Conservation (phyloP, 305 asterid genomes). For the Solanum hybrid region DNA sequence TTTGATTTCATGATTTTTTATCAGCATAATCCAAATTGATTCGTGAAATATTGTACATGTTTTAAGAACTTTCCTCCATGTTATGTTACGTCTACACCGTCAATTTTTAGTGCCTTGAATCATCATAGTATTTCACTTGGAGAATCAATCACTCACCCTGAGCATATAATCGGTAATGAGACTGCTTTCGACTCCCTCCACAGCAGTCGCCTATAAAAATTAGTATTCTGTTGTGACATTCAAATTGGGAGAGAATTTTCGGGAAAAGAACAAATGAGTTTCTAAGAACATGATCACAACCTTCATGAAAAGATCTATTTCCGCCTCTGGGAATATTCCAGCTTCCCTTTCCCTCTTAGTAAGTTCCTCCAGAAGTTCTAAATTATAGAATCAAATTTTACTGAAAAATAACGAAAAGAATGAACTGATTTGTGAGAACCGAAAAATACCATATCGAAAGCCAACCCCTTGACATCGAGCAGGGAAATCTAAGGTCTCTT, state of each 20-base stretch:
- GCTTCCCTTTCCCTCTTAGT: conserved; percentile 77
- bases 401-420: background rate
- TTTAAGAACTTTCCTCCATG: no score
- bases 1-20: background rate
- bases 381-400: background rate
- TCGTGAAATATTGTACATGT: background rate
- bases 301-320: conserved; percentile 91
- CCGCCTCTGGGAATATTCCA: conserved; percentile 78
- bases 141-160: conserved; percentile 27
- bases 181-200: conserved; percentile 65
- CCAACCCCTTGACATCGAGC: no score
- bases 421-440: background rate
- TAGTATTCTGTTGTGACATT: background rate
- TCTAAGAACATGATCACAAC: conserved; percentile 2
- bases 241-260: background rate
- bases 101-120: background rate
- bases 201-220: conserved; percentile 49
- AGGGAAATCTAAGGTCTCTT: no score
- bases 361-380: conserved; percentile 73
- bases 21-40: background rate
- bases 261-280: background rate
- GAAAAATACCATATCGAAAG: conserved; percentile 45
- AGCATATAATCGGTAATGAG: conserved; percentile 57
- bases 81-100: background rate
- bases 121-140: background rate